These are phyloP conservation scores for Collybia nuda DNA, from an alignment of 768 basidiomycete genomes.

Conservation along the genomic window DNA sequence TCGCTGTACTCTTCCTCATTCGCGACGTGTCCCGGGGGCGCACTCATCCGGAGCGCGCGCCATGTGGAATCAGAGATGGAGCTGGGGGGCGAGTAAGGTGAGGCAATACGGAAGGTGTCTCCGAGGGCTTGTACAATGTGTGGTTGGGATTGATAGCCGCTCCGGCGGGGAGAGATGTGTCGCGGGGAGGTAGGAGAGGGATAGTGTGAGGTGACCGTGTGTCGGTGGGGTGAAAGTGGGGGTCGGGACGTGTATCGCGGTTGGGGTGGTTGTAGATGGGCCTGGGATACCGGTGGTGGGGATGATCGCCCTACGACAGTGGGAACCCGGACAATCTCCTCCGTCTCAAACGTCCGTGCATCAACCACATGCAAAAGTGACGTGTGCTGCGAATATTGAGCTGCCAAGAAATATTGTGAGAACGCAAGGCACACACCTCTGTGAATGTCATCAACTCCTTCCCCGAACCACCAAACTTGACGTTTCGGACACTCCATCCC, in stretches of 20 bases:
- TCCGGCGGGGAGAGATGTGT: constrained; percentile 1
- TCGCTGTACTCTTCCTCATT: constrained; percentile 39
- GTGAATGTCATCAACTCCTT: constrained; percentile 87
- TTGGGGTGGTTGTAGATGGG: constrained; percentile 1
- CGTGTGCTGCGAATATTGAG: constrained; percentile 59
- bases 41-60: constrained; percentile 32
- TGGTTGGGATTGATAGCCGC: constrained; percentile 13
- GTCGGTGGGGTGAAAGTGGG: constrained; percentile 1
- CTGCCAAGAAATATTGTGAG: constrained; percentile 1
- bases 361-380: constrained; percentile 82
- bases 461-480: constrained; percentile 76
- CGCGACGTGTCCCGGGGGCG: constrained; percentile 1
- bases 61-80: constrained; percentile 46
- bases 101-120: constrained; percentile 56
- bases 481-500: constrained; percentile 81
- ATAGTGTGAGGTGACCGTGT: background rate
- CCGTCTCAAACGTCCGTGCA: constrained; percentile 80
- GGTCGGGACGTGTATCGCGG: constrained; percentile 5
- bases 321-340: constrained; percentile 66
- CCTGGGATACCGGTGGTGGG: constrained; percentile 9
- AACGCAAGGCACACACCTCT: constrained; percentile 54
- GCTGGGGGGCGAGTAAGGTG: constrained; percentile 39
- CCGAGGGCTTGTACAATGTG: constrained; percentile 51
- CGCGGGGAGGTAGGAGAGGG: constrained; percentile 5
- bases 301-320: constrained; percentile 22